Conservation (phyloP, 164 flowering plant genomes). For the Piper longum region DNA sequence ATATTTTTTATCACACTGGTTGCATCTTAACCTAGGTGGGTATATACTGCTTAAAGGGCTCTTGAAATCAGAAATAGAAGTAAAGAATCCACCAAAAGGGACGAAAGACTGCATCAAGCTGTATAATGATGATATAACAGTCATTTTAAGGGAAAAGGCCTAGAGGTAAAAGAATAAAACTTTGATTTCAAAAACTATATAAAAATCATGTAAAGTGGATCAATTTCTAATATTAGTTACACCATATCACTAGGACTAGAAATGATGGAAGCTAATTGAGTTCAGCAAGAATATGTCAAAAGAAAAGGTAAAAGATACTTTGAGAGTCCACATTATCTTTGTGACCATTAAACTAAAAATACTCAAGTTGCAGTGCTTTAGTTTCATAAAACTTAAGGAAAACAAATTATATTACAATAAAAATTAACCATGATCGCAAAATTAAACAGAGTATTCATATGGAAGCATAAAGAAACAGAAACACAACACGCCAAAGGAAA, state of each 20-base stretch:
- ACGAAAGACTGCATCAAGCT: conserved; percentile 80
- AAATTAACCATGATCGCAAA: too few species aligned
- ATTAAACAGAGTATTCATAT: too few species aligned
- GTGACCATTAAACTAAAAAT: not conserved
- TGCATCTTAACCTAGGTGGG: conserved; percentile 19
- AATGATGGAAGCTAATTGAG: too few species aligned
- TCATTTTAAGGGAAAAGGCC: conserved; percentile 24
- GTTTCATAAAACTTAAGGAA: too few species aligned
- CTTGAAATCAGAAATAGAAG: conserved; percentile 28
- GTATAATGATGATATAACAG: conserved; percentile 45
- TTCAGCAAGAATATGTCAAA: too few species aligned
- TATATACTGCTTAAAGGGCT: conserved; percentile 14
- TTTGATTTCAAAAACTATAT: not conserved
- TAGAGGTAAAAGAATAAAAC: conserved; percentile 15
- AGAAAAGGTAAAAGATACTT: too few species aligned
- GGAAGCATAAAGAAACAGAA: too few species aligned
- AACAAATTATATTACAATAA: not conserved
- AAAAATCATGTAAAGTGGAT: not conserved
- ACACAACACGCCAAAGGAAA: not conserved
- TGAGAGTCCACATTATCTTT: not conserved
- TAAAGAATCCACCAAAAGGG: conserved; percentile 61
- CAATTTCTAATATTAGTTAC: too few species aligned
- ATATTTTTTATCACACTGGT: conserved; percentile 38
- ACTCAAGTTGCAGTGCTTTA: not conserved
- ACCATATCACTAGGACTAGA: too few species aligned